These are phyloP conservation scores for Colletotrichum tanaceti DNA, from an alignment of 2,329 filamentous ascomycete species.

Conservation along the genomic window DNA sequence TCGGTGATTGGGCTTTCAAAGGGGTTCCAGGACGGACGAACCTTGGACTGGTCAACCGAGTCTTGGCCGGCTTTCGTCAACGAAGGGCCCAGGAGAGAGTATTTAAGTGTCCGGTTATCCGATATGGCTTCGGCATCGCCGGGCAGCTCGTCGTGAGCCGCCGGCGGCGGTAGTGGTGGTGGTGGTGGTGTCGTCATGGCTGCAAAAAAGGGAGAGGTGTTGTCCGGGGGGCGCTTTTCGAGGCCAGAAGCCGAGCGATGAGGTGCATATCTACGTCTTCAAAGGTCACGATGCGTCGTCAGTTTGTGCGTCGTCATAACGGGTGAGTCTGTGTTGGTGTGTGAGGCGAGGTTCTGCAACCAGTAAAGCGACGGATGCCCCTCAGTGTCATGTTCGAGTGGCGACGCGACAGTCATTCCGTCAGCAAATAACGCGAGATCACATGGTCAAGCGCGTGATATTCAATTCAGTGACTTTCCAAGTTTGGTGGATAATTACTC, in stretches of 20 bases:
- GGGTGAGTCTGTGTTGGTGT: no score
- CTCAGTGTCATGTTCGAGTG: background rate
- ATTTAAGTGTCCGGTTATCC: slow-evolving; percentile 77
- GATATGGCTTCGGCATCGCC: slow-evolving; percentile 1
- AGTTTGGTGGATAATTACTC: no score
- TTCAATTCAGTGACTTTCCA: no score
- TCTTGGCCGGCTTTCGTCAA: slow-evolving; percentile 95
- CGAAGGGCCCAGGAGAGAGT: slow-evolving; percentile 89
- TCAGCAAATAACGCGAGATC: slow-evolving; percentile 34
- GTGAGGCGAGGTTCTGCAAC: no score
- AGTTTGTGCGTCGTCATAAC: no score
- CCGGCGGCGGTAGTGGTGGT: no score
- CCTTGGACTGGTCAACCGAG: slow-evolving; percentile 89
- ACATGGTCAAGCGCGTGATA: background rate
- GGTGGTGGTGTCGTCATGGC: slow-evolving; percentile 41
- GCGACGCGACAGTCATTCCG: slow-evolving; percentile 5
- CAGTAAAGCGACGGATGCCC: background rate
- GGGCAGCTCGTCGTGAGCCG: slow-evolving; percentile 21
- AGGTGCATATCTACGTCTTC: slow-evolving; percentile 24
- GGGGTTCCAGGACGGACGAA: slow-evolving; percentile 44
- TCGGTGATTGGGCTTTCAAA: background rate
- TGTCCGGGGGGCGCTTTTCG: background rate
- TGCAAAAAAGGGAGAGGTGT: background rate
- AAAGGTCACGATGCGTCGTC: no score
- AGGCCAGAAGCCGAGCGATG: background rate